phyloP scores from a whole-genome alignment of 176 grass and related monocot genomes.

The Alopecurus myosuroides region DNA sequence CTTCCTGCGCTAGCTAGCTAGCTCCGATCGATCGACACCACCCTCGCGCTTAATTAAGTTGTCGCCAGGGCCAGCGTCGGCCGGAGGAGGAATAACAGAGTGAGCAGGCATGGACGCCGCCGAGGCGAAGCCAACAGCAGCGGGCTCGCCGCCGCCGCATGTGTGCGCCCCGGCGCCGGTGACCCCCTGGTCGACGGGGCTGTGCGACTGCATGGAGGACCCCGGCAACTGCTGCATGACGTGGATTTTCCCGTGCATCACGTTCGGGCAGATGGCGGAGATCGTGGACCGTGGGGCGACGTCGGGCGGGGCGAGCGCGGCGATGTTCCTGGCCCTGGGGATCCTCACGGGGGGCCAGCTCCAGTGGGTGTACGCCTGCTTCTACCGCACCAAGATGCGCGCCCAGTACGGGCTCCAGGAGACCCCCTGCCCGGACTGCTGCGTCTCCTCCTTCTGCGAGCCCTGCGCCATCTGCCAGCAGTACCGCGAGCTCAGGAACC shows the following conservation, averaged over 20 bases:
- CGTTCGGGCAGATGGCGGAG: constrained; percentile 1
- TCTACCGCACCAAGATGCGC: constrained; percentile 10
- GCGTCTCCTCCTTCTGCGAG: neutral
- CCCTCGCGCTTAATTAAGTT: too few species aligned
- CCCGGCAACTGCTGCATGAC: neutral
- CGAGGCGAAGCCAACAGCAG: neutral
- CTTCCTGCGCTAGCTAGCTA: neutral
- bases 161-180: neutral
- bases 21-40: too few species aligned
- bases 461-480: neutral
- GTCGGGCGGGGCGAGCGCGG: neutral
- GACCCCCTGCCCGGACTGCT: neutral
- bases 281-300: neutral
- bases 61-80: too few species aligned
- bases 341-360: neutral
- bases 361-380: neutral
- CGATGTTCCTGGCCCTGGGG: neutral
- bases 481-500: neutral
- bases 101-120: neutral
- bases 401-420: neutral
- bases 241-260: neutral
- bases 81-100: too few species aligned
- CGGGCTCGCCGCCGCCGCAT: neutral
- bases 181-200: neutral
- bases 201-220: neutral